Evolutionary conservation across 116 monocot genomes (phyloP).

Genomic region (Papilionanthe hybrid): DNA sequence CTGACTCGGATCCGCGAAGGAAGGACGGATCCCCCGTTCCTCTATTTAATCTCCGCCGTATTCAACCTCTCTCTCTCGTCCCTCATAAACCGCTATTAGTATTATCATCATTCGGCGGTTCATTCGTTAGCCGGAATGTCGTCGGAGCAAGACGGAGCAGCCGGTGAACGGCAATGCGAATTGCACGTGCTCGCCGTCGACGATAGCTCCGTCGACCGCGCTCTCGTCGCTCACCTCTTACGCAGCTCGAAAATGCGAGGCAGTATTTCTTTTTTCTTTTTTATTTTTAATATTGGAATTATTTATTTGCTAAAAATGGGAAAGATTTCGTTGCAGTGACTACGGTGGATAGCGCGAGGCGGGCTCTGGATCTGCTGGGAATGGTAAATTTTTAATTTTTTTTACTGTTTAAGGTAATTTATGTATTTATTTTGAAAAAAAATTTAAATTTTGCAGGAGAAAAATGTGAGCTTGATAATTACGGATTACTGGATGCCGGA

Average conservation of each 20-base stretch:
- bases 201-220: constrained; percentile 33
- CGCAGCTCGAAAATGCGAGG: constrained; percentile 26
- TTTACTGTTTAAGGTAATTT: not conserved
- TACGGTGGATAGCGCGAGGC: constrained; percentile 36
- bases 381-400: constrained; percentile 8
- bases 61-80: not conserved
- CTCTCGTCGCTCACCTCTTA: constrained; percentile 21
- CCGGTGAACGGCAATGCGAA: not conserved
- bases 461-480: constrained; percentile 37
- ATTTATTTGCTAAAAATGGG: not conserved
- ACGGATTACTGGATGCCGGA: constrained; percentile 51
- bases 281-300: not conserved
- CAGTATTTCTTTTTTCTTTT: not conserved
- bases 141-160: not conserved
- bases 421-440: no score
- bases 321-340: constrained; percentile 25
- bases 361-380: constrained; percentile 32
- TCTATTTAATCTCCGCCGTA: not conserved
- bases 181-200: constrained; percentile 29
- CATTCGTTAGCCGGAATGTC: not conserved
- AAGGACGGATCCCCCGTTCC: no score
- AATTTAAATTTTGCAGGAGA: constrained; percentile 11
- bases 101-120: not conserved
- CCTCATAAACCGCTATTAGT: not conserved
- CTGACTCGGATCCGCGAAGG: not conserved